phyloP scores from a whole-genome alignment of 2,329 filamentous ascomycete species.

The Venturia oleaginea region DNA sequence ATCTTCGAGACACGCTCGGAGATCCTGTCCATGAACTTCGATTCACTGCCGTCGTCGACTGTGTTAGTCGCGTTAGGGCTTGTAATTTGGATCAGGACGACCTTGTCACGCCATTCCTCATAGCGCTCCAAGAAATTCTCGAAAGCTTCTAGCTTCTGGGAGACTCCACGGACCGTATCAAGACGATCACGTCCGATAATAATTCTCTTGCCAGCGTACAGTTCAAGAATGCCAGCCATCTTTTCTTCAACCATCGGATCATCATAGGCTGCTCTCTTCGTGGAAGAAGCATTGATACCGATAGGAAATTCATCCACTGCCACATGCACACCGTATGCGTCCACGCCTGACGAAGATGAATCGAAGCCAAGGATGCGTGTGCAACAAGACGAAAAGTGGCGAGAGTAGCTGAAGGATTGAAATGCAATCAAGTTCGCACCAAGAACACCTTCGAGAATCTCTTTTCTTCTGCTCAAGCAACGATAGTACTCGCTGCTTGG shows the following conservation, averaged over 20 bases:
- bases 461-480: conserved; percentile 78
- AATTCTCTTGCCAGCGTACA: conserved; percentile 86
- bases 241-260: conserved; percentile 62
- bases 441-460: conserved; percentile 80
- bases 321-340: conserved; percentile 80
- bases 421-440: conserved; percentile 91
- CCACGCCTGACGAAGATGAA: conserved; percentile 74
- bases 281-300: conserved; percentile 79
- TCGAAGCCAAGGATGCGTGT: conserved; percentile 85
- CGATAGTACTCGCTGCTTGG: conserved; percentile 93
- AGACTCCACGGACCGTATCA: conserved; percentile 83
- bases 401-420: conserved; percentile 89
- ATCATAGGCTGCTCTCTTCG: conserved; percentile 66
- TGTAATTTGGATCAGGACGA: conserved; percentile 90
- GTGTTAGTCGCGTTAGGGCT: conserved; percentile 52
- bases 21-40: conserved; percentile 76
- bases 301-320: conserved; percentile 92
- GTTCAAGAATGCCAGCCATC: conserved; percentile 58
- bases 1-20: conserved; percentile 86
- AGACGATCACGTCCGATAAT: conserved; percentile 92
- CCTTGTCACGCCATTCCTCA: conserved; percentile 84
- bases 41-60: conserved; percentile 46
- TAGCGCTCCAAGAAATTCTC: conserved; percentile 85
- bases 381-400: conserved; percentile 91
- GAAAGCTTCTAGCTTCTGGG: conserved; percentile 93